Conservation (phyloP, 495 filamentous ascomycete species). For the Aspergillus olivimuriae region DNA sequence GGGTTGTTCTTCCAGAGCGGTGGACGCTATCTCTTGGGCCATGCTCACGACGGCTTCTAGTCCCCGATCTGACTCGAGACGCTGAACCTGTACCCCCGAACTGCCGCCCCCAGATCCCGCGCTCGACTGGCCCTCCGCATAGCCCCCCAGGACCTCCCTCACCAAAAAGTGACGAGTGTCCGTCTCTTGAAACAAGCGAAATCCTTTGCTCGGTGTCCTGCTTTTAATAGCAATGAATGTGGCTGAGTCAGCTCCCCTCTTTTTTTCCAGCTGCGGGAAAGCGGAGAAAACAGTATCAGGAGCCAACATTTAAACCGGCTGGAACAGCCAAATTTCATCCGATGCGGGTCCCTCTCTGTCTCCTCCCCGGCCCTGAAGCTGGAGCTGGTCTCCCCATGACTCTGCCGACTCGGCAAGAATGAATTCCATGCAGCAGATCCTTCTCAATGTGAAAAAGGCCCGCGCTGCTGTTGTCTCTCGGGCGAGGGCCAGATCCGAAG, state of each 20-base stretch:
- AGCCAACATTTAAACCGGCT: too few relatives aligned
- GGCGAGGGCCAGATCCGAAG: constrained; percentile 22
- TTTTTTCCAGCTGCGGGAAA: neutral
- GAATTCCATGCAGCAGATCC: constrained; percentile 30
- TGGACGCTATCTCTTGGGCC: too few relatives aligned
- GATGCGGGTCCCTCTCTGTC: too few relatives aligned
- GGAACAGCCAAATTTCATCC: too few relatives aligned
- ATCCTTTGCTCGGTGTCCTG: neutral
- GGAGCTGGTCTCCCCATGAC: constrained; percentile 27
- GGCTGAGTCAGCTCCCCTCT: neutral
- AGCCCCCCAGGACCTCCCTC: too few relatives aligned
- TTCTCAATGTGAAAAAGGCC: constrained; percentile 28
- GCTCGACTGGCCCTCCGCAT: too few relatives aligned
- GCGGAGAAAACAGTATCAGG: neutral
- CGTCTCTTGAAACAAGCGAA: constrained; percentile 2
- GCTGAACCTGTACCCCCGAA: too few relatives aligned
- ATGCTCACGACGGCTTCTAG: too few relatives aligned
- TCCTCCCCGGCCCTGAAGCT: constrained; percentile 10
- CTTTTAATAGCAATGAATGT: neutral
- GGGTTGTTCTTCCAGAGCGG: too few relatives aligned
- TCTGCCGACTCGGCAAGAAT: constrained; percentile 23
- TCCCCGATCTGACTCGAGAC: too few relatives aligned
- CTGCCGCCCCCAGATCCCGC: too few relatives aligned
- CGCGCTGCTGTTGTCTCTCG: constrained; percentile 27
- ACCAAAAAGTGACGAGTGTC: too few relatives aligned